Percentiles rank a stretch among this genome's conserved stretches.
These are phyloP conservation scores for Collariella sp. DNA, from an alignment of 495 filamentous ascomycete species.

Conservation along the genomic window DNA sequence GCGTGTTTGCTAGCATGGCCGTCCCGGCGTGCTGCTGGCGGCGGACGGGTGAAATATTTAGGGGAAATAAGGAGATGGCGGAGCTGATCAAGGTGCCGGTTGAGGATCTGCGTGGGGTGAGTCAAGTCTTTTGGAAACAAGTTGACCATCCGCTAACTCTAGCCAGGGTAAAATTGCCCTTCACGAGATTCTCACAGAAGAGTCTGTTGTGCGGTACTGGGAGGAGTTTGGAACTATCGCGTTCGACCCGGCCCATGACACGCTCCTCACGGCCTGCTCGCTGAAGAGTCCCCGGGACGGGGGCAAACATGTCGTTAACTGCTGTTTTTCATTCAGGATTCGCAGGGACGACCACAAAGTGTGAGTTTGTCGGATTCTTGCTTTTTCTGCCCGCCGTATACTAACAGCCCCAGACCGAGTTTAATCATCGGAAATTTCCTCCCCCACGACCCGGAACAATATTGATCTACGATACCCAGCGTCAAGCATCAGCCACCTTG, in stretches of 20 bases:
- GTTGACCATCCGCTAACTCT: neutral
- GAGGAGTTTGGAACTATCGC: slow-evolving; percentile 99
- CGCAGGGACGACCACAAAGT: slow-evolving; percentile 91
- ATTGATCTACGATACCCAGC: neutral
- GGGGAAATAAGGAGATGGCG: slow-evolving; percentile 98
- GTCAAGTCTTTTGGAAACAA: slow-evolving; percentile 23
- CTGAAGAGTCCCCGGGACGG: slow-evolving; percentile 76
- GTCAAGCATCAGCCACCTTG: too few species aligned
- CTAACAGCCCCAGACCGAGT: slow-evolving; percentile 55
- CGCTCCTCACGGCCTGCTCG: slow-evolving; percentile 88
- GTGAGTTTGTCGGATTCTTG: slow-evolving; percentile 50
- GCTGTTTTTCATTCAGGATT: slow-evolving; percentile 97
- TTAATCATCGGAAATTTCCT: slow-evolving; percentile 96
- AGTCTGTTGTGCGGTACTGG: slow-evolving; percentile 94
- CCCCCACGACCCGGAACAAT: slow-evolving; percentile 46
- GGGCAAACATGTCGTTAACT: slow-evolving; percentile 66
- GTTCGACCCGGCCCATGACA: slow-evolving; percentile 92
- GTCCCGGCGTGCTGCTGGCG: slow-evolving; percentile 97
- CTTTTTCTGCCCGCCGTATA: neutral
- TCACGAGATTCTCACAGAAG: slow-evolving; percentile 91
- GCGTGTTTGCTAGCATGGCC: slow-evolving; percentile 97
- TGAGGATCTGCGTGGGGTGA: slow-evolving; percentile 81
- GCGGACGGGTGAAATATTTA: slow-evolving; percentile 92
- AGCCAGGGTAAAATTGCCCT: slow-evolving; percentile 82
- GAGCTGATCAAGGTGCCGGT: slow-evolving; percentile 91